These are phyloP conservation scores for Sporothrix brasiliensis DNA, from an alignment of 2,329 filamentous ascomycete genomes.

Conservation along the genomic window DNA sequence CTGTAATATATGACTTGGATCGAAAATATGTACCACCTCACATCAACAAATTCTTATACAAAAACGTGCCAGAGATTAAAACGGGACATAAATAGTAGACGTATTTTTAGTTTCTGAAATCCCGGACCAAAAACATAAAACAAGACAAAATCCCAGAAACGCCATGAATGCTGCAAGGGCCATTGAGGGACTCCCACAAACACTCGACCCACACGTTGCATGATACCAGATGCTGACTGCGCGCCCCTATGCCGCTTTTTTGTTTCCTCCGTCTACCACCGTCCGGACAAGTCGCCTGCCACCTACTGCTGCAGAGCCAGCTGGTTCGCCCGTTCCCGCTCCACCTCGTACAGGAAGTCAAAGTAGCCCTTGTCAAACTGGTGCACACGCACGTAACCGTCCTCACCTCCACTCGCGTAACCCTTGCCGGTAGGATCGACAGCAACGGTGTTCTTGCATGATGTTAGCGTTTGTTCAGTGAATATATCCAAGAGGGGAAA, in stretches of 20 bases:
- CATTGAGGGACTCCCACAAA: conserved; percentile 26
- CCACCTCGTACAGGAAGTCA: conserved; percentile 98
- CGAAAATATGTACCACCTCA: not conserved
- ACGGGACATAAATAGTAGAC: conserved; percentile 22
- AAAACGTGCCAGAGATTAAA: not conserved
- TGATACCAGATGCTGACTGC: conserved; percentile 20
- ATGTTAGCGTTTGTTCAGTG: conserved; percentile 11
- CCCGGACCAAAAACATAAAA: conserved; percentile 23
- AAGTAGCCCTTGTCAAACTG: conserved; percentile 99
- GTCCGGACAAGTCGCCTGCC: not conserved
- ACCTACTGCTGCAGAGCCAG: conserved; percentile 39
- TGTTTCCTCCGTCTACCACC: not conserved
- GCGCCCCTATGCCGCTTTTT: conserved; percentile 16
- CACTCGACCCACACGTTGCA: conserved; percentile 33
- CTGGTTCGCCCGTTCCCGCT: conserved; percentile 71
- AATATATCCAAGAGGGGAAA: too few relatives aligned
- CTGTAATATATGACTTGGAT: not conserved
- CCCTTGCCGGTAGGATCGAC: conserved; percentile 87
- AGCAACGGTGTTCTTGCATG: conserved; percentile 78
- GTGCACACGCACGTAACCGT: conserved; percentile 97
- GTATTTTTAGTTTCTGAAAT: conserved; percentile 28
- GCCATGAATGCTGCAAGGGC: conserved; percentile 32
- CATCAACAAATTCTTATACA: not conserved
- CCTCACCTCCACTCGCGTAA: conserved; percentile 95
- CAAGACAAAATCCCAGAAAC: conserved; percentile 26